Evolutionary conservation across 257 asterid genomes (phyloP), one percentile per base, ranked within the genome.

Genomic region (Lantana camara): DNA sequence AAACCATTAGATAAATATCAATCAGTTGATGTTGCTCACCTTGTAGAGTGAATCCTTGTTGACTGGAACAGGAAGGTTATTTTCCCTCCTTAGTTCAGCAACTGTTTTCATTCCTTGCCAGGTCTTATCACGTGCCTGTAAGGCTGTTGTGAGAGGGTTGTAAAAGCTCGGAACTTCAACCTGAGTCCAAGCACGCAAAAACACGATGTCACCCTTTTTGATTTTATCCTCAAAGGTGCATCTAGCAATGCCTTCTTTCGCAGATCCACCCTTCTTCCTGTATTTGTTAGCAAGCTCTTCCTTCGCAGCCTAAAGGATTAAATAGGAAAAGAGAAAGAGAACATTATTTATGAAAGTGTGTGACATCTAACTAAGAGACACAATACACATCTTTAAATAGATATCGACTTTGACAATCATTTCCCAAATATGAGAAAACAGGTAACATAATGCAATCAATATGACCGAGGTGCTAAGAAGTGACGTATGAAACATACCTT

Each of bases 31-130:
- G 32, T 27, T 2, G 32, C 76, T 60, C 67, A 89, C 98, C 91
- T 69, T 80, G 79, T 93, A 93, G 37, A 87, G 74, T 51, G 99
- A 93, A 79, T 90, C 97, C 81, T 82, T 87, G 82, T 88, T 87
- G 69, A 90, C 89, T 29, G 97, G 92, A 29, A 84, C 80, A 4
- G 86, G 83, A 64, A 93, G 76, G 59, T 79, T 81, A 23, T 73
- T 83, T 51, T 85, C 97, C 77, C 84, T 87, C 82, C 99, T 82
- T 34, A 93, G 67, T 69, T 93, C 99, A 16, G 91, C 77, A 65
- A 90, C 92, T 4, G 97, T 93, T 77, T 86, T 90, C 99, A 93
- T 87, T 49, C 97, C 99, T 71, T 76, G 77, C 99, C 99, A 93
- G 35, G 83, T 87, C 59, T 68, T 73, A 49, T 77, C 79, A 32